Conservation (phyloP, 2,329 filamentous ascomycete species). For the Trichoderma arundinaceum region DNA sequence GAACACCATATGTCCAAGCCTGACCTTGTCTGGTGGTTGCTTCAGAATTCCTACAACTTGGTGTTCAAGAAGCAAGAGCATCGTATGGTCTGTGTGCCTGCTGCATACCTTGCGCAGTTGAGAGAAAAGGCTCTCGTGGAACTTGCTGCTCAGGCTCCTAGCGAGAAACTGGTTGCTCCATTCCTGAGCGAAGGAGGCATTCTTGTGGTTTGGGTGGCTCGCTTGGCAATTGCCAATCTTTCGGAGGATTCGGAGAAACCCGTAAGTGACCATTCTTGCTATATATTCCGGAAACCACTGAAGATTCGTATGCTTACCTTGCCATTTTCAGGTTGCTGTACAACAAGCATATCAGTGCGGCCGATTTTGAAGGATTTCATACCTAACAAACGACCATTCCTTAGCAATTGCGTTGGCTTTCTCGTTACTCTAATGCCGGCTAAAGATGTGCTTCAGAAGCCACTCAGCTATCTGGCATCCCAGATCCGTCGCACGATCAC, state of each 20-base stretch:
- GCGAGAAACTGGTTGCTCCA: constrained; percentile 34
- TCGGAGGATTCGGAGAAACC: background rate
- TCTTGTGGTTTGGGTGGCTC: constrained; percentile 48
- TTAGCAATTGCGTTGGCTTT: constrained; percentile 23
- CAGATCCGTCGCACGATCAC: constrained; percentile 11
- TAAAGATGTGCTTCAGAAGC: constrained; percentile 11
- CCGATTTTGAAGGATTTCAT: background rate
- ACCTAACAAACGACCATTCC: constrained; percentile 3
- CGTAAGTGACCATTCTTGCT: background rate
- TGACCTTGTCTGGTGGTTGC: constrained; percentile 3
- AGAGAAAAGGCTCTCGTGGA: constrained; percentile 20
- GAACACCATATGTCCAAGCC: constrained; percentile 40
- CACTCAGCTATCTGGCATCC: constrained; percentile 5
- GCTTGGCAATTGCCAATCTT: constrained; percentile 13
- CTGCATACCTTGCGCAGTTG: constrained; percentile 19
- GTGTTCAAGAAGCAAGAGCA: constrained; percentile 43
- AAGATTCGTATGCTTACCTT: background rate
- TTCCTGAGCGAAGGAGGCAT: constrained; percentile 56
- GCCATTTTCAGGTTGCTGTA: constrained; percentile 5
- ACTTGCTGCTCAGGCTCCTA: constrained; percentile 3
- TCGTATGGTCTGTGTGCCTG: constrained; percentile 50
- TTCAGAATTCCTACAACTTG: constrained; percentile 38
- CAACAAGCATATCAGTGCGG: constrained; percentile 20
- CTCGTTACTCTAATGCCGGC: constrained; percentile 5
- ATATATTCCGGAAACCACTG: background rate